Conservation (phyloP, 2,329 filamentous ascomycete genomes). For the Myotisia sp. region DNA sequence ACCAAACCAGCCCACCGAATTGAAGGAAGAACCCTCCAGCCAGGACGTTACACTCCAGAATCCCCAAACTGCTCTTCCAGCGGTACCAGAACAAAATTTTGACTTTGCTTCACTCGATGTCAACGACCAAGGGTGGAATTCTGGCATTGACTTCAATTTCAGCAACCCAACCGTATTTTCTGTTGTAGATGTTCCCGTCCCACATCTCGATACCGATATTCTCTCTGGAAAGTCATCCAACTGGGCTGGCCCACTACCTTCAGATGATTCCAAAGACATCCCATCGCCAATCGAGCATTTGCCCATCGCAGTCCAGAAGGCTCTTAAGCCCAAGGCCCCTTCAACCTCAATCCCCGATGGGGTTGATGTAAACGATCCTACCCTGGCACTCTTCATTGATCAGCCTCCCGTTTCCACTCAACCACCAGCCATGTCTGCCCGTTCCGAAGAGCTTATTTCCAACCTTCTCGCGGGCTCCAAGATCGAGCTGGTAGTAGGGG, state of each 20-base stretch:
- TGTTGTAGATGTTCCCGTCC: slow-evolving; percentile 55
- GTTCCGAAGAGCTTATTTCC: slow-evolving; percentile 54
- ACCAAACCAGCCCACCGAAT: slow-evolving; percentile 33
- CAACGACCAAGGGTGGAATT: slow-evolving; percentile 30
- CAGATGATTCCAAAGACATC: slow-evolving; percentile 35
- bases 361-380: slow-evolving; percentile 40
- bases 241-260: slow-evolving; percentile 34
- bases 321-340: slow-evolving; percentile 8
- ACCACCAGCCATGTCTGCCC: slow-evolving; percentile 53
- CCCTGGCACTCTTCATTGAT: slow-evolving; percentile 39
- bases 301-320: slow-evolving; percentile 13
- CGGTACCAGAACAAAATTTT: slow-evolving; percentile 65
- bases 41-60: slow-evolving; percentile 46
- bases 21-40: slow-evolving; percentile 53
- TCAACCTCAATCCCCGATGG: slow-evolving; percentile 24
- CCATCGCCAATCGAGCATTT: slow-evolving; percentile 35
- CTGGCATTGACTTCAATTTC: slow-evolving; percentile 32
- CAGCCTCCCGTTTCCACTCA: slow-evolving; percentile 28
- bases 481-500: slow-evolving; percentile 2
- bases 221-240: slow-evolving; percentile 59
- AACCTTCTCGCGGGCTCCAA: too few relatives aligned
- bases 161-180: slow-evolving; percentile 44
- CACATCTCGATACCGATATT: slow-evolving; percentile 43
- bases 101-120: slow-evolving; percentile 61
- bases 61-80: slow-evolving; percentile 56